Base-by-base conservation (phyloP, 2,329 filamentous ascomycete species). In the Lithohypha guttulata region DNA sequence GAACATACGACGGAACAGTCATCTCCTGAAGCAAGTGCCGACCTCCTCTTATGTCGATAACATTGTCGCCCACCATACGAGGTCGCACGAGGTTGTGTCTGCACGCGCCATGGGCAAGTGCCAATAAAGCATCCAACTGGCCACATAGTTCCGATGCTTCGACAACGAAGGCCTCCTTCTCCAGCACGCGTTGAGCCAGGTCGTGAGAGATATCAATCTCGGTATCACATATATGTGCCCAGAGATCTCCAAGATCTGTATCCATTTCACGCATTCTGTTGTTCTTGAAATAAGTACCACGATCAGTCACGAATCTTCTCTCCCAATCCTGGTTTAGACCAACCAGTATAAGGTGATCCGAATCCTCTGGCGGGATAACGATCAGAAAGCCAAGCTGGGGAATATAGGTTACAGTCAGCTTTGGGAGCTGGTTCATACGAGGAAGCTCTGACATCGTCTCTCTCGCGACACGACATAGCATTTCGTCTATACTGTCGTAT, bases 341-440 rank as follows among this genome's bases (percentile, higher is more conserved):
- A 18, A 19, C 8, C 13, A 20, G 22, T 21, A 22, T 31, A 4
- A 31, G 3, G 9, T 30, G 75, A 2, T 71, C 76, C 1, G 65
- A 57, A 10, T 68, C 62, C 49, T 85, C 73, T 3, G 79, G 59
- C 2, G 71, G 71, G 11, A 93, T 77, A 0, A 81, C 77, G 2
- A 86, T 82, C 25, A 95, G 71, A 55, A 95, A 98, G 0, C 91
- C 91, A 25, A 95, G 74, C 53, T 94, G 86, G 0, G 87, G 89
- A 45, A 93, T 81, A 56, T 91, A 94, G 13, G 91, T 81, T 46
- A 93, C 93, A 39, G 87, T 87, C 22, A 81, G 58, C 9, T 68
- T 63, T 9, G 35, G 35, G 19, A 39, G 26, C 2, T 59, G 53
- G 15, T 68, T 61, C 2, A 72, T 58, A 3, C 71, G 66, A 1